phyloP scores from a whole-genome alignment of 2,329 filamentous ascomycete genomes.

The Penicillium occitanis region DNA sequence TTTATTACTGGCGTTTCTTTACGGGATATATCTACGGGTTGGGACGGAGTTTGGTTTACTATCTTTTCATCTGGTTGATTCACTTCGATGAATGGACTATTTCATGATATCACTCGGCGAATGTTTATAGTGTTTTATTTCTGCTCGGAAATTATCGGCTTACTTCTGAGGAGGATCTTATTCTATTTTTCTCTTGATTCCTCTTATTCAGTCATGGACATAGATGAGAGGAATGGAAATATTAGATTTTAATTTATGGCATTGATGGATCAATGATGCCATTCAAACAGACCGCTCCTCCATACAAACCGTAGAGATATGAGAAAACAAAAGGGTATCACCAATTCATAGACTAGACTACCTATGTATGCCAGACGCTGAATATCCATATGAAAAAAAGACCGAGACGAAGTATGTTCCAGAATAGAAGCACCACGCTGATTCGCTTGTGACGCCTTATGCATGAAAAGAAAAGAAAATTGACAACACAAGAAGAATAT shows the following conservation, averaged over 20 bases:
- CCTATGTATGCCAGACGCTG: background rate
- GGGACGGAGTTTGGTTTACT: slow-evolving; percentile 10
- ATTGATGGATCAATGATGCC: background rate
- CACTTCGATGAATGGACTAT: slow-evolving; percentile 17
- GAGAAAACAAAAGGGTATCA: slow-evolving; percentile 3
- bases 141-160: background rate
- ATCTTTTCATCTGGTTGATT: slow-evolving; percentile 12
- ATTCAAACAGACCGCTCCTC: background rate
- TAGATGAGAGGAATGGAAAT: background rate
- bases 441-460: background rate
- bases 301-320: background rate
- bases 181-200: background rate
- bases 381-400: background rate
- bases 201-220: slow-evolving; percentile 1
- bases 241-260: slow-evolving; percentile 8
- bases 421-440: background rate
- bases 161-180: background rate
- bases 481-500: background rate
- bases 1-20: slow-evolving; percentile 17
- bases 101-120: slow-evolving; percentile 22
- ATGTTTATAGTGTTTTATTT: slow-evolving; percentile 11
- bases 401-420: background rate
- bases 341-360: background rate
- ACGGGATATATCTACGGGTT: slow-evolving; percentile 1
- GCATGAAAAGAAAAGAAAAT: background rate